Evolutionary conservation across 1,139 yeast genomes (phyloP), one percentile per base, ranked within the genome.

Genomic region (Torulaspora globosa): DNA sequence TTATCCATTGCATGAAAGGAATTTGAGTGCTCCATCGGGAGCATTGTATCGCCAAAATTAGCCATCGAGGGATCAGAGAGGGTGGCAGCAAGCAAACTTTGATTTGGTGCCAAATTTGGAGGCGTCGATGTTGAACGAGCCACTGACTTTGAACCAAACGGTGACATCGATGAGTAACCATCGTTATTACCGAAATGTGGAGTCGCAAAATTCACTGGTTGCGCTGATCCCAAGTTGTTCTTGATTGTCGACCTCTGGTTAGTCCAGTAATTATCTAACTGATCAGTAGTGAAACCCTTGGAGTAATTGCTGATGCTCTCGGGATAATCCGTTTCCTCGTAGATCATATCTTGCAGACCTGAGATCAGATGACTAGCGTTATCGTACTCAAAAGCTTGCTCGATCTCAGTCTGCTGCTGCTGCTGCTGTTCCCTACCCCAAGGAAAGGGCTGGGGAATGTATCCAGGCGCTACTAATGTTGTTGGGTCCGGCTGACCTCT

Each of bases 181-280:
- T 32, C 36, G 30, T 39, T 32, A 9, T 18, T 39, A 10, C 37
- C 48, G 16, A 39, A 44, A 9, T 23, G 34, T 5, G 48, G 30
- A 7, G 42, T 8, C 9, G 36, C 8, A 14, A 42, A 39, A 16
- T 12, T 15, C 36, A 26, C 26, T 3, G 42, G 50, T 18, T 52
- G 52, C 12, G 43, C 32, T 5, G 48, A 21, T 18, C 23, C 35
- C n/a, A 39, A 23, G 26, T 23, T 4, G 28, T 39, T 40, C 14
- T 36, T 36, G n/a, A 21, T 24, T 21, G 18, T 26, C 6, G 32
- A n/a, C 28, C 41, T 39, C 47, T 55, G 57, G 15, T 42, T 53
- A 7, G 49, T 50, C 67, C 67, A 63, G 46, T 60, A 63, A 35
- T 56, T 59, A 43, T 63, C 67, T 28, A 63, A 43, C 48, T 63